Evolutionary conservation across 208 protist genomes (phyloP), one percentile per base, ranked within the genome.

Genomic region (Acanthamoeba lenticulata): DNA sequence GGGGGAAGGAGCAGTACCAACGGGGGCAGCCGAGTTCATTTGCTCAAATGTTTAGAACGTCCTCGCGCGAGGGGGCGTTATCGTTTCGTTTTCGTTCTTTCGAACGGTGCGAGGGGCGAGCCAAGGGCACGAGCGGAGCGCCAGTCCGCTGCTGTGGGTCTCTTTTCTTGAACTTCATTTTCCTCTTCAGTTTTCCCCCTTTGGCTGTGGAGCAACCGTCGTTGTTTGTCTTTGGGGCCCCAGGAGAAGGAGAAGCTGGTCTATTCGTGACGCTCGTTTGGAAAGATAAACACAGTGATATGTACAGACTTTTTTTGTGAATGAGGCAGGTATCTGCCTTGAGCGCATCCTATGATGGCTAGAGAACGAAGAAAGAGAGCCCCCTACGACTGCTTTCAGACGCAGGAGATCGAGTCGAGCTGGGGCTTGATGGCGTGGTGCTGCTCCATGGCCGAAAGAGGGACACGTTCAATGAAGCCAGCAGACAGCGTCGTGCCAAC

Each of bases 361-460:
- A 55, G n/a, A n/a, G n/a, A n/a, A 55, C 47, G 21, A 15, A 52
- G 45, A 15, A 19, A 9, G 21, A 55, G 47, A 55, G 3, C 15
- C 47, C 11, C 3, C 47, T 9, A 55, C 47, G 52, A 29, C 52
- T 60, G 52, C 52, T 60, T 29, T 74, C 65, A 74, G 65, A 83
- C 72, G 72, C 72, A 83, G 27, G 42, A 36, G 40, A 83, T 49
- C 9, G 72, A 83, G 72, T 83, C 72, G 27, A 83, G n/a, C 38
- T 52, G 72, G 19, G 42, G 38, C 40, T n/a, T 9, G 29, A 83
- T 60, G n/a, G 27, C 2, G 72, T n/a, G 72, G 7, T 52, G 72
- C 11, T 45, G 7, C n/a, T 15, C 27, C 34, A 52, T 15, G 34
- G 72, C 52, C 52, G 72, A 83, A 15, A 83, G 38, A 15, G 72